A percentile compares a stretch with the other conserved stretches of the same genome.
Evolutionary conservation across 208 protist species (phyloP).

Genomic region (Zelonia costaricensis): DNA sequence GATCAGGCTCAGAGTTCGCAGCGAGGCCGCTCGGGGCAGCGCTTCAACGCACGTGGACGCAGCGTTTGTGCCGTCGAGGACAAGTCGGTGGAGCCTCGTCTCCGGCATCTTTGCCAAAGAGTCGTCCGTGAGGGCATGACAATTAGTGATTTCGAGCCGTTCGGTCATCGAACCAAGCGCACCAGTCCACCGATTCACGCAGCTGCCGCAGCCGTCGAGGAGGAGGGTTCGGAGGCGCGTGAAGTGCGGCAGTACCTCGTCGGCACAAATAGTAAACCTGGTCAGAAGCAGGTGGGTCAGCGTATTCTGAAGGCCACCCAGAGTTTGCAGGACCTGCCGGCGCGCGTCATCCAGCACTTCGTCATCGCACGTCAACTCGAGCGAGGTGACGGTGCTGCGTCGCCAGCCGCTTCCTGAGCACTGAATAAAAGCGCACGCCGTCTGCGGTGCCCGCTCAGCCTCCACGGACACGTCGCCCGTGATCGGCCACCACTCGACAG

Average conservation of each 20-base stretch:
- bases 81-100: not conserved
- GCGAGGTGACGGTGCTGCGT: not conserved
- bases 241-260: not conserved
- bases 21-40: not conserved
- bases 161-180: conserved; percentile 1
- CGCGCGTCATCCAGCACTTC: conserved; percentile 1
- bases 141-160: conserved; percentile 15
- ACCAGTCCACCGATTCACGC: conserved; percentile 2
- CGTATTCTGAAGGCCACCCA: not conserved
- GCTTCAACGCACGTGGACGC: not conserved
- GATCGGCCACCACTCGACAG: conserved; percentile 17
- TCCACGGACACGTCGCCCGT: not conserved
- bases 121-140: not conserved
- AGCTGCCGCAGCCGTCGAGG: conserved; percentile 5
- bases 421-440: conserved; percentile 3
- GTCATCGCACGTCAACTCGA: conserved; percentile 14
- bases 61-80: conserved; percentile 25
- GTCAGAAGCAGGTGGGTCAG: not conserved
- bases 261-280: conserved; percentile 4
- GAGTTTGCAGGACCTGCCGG: not conserved
- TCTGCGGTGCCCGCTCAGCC: not conserved
- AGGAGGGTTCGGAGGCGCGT: not conserved
- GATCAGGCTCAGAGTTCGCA: conserved; percentile 20
- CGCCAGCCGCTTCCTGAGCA: not conserved
- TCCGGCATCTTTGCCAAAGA: not conserved